Conservation (phyloP, 768 basidiomycete genomes). For the Suillus americanus region DNA sequence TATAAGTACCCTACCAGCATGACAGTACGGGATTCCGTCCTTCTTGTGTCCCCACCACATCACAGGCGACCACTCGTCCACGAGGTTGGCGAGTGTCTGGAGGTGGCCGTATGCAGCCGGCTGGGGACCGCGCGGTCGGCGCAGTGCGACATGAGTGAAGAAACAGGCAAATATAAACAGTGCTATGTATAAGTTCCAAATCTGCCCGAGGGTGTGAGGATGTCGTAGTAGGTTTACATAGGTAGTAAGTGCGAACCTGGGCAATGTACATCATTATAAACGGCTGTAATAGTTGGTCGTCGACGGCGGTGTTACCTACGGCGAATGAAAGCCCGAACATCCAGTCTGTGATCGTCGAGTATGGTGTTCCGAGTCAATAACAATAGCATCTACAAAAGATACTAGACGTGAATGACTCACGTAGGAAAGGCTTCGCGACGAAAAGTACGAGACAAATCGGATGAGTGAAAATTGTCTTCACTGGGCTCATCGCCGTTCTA, state of each 20-base stretch:
- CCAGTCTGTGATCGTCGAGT: constrained; percentile 20
- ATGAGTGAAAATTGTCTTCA: neutral
- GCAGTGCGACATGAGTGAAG: neutral
- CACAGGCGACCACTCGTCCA: neutral
- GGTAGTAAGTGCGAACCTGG: constrained; percentile 16
- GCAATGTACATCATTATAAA: constrained; percentile 22
- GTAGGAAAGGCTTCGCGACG: constrained; percentile 23
- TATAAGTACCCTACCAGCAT: neutral
- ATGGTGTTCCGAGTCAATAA: neutral
- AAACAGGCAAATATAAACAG: neutral
- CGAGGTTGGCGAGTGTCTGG: neutral
- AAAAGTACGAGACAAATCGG: no score
- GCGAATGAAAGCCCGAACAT: constrained; percentile 30
- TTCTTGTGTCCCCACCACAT: neutral
- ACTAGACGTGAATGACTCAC: constrained; percentile 14
- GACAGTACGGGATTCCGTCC: neutral
- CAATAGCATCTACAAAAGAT: neutral
- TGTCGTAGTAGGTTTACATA: neutral
- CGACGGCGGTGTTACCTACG: neutral
- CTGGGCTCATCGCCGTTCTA: neutral
- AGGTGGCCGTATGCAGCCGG: neutral
- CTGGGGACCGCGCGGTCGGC: neutral
- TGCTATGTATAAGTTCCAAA: constrained; percentile 21
- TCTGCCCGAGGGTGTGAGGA: constrained; percentile 11
- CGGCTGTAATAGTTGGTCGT: no score